These are phyloP conservation scores for Trichoderma endophyticum DNA, from an alignment of 2,329 filamentous ascomycete species.

Conservation along the genomic window DNA sequence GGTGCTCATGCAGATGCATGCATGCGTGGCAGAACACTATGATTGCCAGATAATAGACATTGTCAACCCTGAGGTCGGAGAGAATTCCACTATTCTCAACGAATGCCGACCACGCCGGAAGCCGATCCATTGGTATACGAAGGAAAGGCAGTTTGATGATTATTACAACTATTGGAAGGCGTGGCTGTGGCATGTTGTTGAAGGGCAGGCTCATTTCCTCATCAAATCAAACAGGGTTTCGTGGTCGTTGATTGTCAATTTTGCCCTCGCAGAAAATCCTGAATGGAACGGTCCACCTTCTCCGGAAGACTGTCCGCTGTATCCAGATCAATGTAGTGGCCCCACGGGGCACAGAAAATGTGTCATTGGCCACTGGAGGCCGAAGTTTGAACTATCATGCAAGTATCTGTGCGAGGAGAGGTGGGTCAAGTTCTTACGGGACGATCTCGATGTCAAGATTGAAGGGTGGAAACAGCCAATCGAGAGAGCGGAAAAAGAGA, in stretches of 20 bases:
- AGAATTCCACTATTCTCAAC: constrained; percentile 13
- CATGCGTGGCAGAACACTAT: constrained; percentile 3
- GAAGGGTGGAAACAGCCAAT: not conserved
- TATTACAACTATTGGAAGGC: constrained; percentile 11
- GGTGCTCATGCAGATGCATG: not conserved
- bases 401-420: constrained; percentile 13
- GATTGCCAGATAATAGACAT: constrained; percentile 14
- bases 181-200: constrained; percentile 6
- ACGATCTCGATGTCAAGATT: not conserved
- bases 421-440: not conserved
- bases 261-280: not conserved
- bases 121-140: not conserved
- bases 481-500: not conserved
- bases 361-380: constrained; percentile 12
- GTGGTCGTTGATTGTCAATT: constrained; percentile 17
- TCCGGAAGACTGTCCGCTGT: not conserved
- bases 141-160: not conserved
- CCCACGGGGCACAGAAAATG: not conserved
- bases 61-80: not conserved
- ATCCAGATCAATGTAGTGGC: not conserved
- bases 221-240: not conserved
- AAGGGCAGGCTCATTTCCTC: not conserved
- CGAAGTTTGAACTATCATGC: constrained; percentile 7
- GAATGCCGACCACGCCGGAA: not conserved
- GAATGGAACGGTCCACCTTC: not conserved